Evolutionary conservation across 108 stramenopile species (phyloP), one percentile per base, ranked within the genome.

Genomic region (Stephanodiscus minutulus): DNA sequence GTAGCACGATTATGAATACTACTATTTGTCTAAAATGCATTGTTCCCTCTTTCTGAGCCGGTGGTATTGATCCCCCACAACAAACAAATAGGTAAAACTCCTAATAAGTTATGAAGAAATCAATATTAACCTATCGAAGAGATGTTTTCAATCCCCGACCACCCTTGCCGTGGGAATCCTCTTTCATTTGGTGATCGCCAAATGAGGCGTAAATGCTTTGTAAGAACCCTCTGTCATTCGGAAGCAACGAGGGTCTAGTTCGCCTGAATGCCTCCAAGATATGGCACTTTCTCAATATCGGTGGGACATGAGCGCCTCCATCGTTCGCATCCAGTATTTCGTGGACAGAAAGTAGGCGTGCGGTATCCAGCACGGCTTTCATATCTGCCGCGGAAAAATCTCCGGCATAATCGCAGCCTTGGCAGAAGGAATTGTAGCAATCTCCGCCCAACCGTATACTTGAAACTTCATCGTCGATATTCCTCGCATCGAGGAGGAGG

Each of bases 311-410:
- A 21, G 48, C 31, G 10, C 15, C 20, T 33, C 36, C 49, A 24
- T 56, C 17, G 1, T 62, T 49, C 22, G 52, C 25, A 36, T 64
- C 72, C 12, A 86, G 69, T 46, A 64, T 63, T 15, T 81, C 77
- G 56, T 91, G 91, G 48, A 93, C 85, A 33, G 87, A 85, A 35
- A 82, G 74, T 36, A 96, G 64, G 50, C 93, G 88, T 9, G 95
- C 95, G 3, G 91, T 88, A 66, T 88, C 83, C 66, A 89, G 64
- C 0, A 87, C 88, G 7, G 89, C 92, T 61, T 86, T 87, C 58
- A 96, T 64, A 79, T 96, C 95, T 1, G 95, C 91, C 18, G 92
- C 82, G 49, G 85, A 87, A 37, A 95, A 71, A 39, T 74, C 68
- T 66, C 66, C 63, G 1, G 54, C 74, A 39, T 76, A 36, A 7